phyloP scores from a whole-genome alignment of 352 stramenopile species.

The Globisporangium nodosum region DNA sequence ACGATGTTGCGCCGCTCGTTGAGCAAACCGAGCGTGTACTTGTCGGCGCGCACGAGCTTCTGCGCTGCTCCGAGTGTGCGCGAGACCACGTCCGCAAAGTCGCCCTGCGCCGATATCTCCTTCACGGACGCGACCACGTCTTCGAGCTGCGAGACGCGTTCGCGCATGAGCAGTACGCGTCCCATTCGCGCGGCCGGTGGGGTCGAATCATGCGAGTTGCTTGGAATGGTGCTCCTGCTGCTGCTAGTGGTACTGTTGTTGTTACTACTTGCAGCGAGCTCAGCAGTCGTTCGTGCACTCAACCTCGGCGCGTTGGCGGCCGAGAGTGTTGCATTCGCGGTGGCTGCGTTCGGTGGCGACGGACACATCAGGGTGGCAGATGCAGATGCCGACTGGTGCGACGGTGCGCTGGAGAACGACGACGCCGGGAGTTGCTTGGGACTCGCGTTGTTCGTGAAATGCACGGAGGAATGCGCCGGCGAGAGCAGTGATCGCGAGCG shows the following conservation, averaged over 20 bases:
- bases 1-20: conserved; percentile 57
- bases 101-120: conserved; percentile 52
- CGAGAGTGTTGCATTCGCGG: neutral
- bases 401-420: conserved; percentile 12
- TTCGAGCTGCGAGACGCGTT: conserved; percentile 51
- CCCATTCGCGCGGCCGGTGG: conserved; percentile 3
- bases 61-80: conserved; percentile 40
- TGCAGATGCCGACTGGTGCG: neutral
- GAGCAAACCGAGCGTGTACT: conserved; percentile 55
- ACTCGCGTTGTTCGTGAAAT: neutral
- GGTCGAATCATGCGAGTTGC: neutral
- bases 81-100: conserved; percentile 51
- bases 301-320: conserved; percentile 2
- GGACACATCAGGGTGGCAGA: neutral
- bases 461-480: conserved; percentile 2
- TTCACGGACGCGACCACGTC: conserved; percentile 50
- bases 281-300: neutral
- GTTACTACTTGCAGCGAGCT: neutral
- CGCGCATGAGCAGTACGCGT: conserved; percentile 26
- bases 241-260: neutral
- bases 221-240: neutral
- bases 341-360: neutral
- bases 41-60: conserved; percentile 55
- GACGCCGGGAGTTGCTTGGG: neutral
- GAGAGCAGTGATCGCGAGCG: conserved; percentile 24